A percentile compares a stretch with the other conserved stretches of the same genome.
Evolutionary conservation across 139 green algal genomes (phyloP).

Genomic region (Volvox reticuliferus): DNA sequence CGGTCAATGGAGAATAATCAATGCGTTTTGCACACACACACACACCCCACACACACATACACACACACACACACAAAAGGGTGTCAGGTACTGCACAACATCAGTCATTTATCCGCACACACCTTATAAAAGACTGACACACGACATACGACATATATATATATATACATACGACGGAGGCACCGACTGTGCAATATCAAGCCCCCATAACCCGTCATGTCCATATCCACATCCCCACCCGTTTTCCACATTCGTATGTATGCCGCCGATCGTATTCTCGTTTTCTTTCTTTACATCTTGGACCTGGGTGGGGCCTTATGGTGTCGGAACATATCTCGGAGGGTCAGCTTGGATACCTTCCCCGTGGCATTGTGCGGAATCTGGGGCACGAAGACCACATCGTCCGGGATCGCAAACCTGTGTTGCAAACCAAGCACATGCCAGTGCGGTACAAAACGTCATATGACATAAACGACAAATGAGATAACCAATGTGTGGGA

Average conservation of each 20-base stretch:
- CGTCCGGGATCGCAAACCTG: conserved; percentile 66
- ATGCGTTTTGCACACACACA: too few relatives aligned
- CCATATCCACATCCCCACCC: background rate
- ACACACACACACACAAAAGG: background rate
- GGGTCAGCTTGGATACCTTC: conserved; percentile 82
- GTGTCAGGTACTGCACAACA: too few relatives aligned
- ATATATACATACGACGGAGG: too few relatives aligned
- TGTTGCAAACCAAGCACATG: background rate
- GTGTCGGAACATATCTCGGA: conserved; percentile 73
- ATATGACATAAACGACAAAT: background rate
- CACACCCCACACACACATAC: too few relatives aligned
- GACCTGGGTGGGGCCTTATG: conserved; percentile 35
- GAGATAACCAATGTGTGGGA: too few relatives aligned
- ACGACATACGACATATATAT: too few relatives aligned
- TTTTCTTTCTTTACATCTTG: conserved; percentile 19
- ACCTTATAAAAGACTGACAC: too few relatives aligned
- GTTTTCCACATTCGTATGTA: background rate
- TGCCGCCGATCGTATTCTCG: too few relatives aligned
- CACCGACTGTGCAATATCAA: too few relatives aligned
- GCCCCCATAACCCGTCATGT: too few relatives aligned
- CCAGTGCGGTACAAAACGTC: background rate
- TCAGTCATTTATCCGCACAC: too few relatives aligned
- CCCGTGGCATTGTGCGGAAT: conserved; percentile 85
- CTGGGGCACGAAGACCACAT: conserved; percentile 79
- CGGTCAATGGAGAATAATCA: too few relatives aligned